phyloP scores from a whole-genome alignment of 176 grass and related monocot genomes.

The Bolboschoenus planiculmis region DNA sequence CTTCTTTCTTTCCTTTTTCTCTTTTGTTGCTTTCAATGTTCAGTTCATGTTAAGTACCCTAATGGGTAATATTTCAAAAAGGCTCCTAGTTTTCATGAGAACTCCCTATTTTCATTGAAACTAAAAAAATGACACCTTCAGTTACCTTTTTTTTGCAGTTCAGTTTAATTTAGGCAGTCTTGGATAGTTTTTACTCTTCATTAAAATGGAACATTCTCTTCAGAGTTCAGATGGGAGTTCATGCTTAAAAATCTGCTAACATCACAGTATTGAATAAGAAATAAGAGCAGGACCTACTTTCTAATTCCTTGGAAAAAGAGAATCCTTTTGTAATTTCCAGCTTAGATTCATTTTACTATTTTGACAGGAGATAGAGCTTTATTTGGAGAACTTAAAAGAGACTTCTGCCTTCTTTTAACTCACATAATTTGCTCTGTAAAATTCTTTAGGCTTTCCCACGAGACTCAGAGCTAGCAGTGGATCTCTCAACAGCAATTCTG shows the following conservation, averaged over 20 bases:
- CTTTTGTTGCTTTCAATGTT: neutral
- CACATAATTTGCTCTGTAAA: neutral
- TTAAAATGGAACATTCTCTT: neutral
- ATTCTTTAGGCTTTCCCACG: conserved; percentile 58
- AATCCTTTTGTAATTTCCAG: neutral
- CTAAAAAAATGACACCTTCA: neutral
- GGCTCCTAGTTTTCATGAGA: neutral
- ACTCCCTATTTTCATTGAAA: neutral
- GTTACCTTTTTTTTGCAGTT: neutral
- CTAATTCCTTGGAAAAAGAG: neutral
- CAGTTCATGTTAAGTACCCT: neutral
- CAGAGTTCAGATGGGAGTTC: neutral
- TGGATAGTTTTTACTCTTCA: neutral
- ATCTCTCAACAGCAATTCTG: conserved; percentile 80
- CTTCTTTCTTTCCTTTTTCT: neutral
- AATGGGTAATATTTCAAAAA: neutral
- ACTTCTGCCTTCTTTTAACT: neutral
- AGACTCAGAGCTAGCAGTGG: conserved; percentile 57
- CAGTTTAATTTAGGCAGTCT: neutral
- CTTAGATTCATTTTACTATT: neutral
- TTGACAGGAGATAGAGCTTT: neutral
- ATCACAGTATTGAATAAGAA: neutral
- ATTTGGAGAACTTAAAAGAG: neutral
- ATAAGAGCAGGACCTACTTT: neutral
- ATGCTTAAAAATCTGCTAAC: neutral